Percentiles rank a stretch among this genome's conserved stretches.
Evolutionary conservation across 1,139 yeast species (phyloP).

Genomic region (Zygoascus hellenicus): DNA sequence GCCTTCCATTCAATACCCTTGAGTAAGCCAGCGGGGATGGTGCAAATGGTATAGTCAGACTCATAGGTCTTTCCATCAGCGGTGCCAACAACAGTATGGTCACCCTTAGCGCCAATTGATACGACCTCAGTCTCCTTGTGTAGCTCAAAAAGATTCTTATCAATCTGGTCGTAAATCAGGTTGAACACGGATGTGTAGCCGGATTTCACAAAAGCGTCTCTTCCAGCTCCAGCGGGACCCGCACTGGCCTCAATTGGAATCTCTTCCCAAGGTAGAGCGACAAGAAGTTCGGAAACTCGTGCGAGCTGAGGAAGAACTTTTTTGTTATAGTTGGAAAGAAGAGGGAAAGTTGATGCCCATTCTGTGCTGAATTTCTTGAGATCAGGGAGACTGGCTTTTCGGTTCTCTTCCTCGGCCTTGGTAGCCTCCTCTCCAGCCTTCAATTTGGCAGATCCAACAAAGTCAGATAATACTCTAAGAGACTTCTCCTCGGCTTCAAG

Average conservation of each 20-base stretch:
- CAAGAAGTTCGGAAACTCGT: slow-evolving; percentile 68
- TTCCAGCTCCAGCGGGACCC: slow-evolving; percentile 59
- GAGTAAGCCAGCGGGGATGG: slow-evolving; percentile 69
- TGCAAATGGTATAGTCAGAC: slow-evolving; percentile 51
- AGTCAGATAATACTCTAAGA: slow-evolving; percentile 4
- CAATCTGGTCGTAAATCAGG: slow-evolving; percentile 15
- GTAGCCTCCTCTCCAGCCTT: not conserved
- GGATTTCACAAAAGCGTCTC: slow-evolving; percentile 60
- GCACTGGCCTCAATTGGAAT: slow-evolving; percentile 64
- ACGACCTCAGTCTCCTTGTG: slow-evolving; percentile 42
- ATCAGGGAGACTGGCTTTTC: slow-evolving; percentile 46
- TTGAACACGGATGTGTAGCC: slow-evolving; percentile 40
- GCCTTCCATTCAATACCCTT: slow-evolving; percentile 45
- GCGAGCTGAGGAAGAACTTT: slow-evolving; percentile 45
- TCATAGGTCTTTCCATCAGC: slow-evolving; percentile 25
- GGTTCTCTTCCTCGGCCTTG: slow-evolving; percentile 34
- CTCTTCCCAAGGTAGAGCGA: slow-evolving; percentile 60
- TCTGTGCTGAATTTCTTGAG: slow-evolving; percentile 43
- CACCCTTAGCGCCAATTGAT: slow-evolving; percentile 30
- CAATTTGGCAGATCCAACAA: slow-evolving; percentile 1
- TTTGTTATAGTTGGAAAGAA: slow-evolving; percentile 50
- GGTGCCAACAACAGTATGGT: slow-evolving; percentile 24
- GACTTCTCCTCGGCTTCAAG: slow-evolving; percentile 9
- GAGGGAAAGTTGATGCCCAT: slow-evolving; percentile 42
- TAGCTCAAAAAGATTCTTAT: slow-evolving; percentile 26